Evolutionary conservation across 805 yeast species (phyloP).

Genomic region (Jamesozyma rosinii): DNA sequence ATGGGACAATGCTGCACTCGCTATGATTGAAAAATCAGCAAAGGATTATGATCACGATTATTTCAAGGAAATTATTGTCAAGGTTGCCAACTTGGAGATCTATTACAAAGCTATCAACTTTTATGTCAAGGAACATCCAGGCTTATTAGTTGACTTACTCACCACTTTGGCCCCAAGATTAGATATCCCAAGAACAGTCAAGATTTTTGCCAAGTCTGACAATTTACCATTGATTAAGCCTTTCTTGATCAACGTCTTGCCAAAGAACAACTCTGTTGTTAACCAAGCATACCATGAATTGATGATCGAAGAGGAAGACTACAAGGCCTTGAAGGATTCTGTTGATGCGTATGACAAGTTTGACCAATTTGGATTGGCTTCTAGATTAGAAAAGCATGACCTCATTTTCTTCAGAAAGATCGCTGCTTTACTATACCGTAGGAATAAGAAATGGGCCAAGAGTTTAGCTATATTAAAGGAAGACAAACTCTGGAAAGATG

Average conservation of each 20-base stretch:
- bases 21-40: conserved; percentile 92
- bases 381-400: conserved; percentile 84
- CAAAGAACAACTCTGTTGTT: conserved; percentile 81
- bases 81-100: conserved; percentile 91
- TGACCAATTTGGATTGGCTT: conserved; percentile 87
- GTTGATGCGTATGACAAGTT: conserved; percentile 86
- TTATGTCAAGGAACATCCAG: conserved; percentile 86
- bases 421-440: conserved; percentile 87
- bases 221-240: conserved; percentile 94
- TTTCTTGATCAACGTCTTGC: conserved; percentile 83
- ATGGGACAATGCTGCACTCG: conserved; percentile 96
- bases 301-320: conserved; percentile 92
- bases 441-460: conserved; percentile 88
- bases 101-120: conserved; percentile 96
- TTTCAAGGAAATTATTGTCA: conserved; percentile 88
- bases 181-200: conserved; percentile 89
- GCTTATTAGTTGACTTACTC: conserved; percentile 76
- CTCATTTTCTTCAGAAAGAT: conserved; percentile 90
- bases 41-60: conserved; percentile 88
- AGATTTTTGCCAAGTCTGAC: conserved; percentile 89
- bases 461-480: conserved; percentile 80
- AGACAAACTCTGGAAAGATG: conserved; percentile 91
- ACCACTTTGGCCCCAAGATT: conserved; percentile 78
- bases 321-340: conserved; percentile 77
- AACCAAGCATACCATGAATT: conserved; percentile 93